phyloP scores from a whole-genome alignment of 1,284 basidiomycete genomes.

The Ustilago cynodontis region DNA sequence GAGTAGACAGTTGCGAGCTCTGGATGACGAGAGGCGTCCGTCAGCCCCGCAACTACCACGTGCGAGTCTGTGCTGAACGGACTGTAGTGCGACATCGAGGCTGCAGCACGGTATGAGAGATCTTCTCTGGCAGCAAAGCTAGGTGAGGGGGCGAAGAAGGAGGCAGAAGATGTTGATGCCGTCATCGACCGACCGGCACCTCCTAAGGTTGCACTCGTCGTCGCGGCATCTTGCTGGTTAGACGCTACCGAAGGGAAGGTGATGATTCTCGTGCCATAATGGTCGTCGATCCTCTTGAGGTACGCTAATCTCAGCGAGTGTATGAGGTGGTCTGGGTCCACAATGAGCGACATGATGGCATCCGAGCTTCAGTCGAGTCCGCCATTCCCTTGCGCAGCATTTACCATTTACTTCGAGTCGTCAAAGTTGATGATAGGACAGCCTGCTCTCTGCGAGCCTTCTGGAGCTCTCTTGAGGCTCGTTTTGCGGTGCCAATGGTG shows the following conservation, averaged over 20 bases:
- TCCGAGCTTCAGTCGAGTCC: background rate
- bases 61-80: conserved; percentile 45
- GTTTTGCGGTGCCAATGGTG: background rate
- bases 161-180: conserved; percentile 27
- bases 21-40: conserved; percentile 45
- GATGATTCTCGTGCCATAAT: conserved; percentile 57
- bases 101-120: background rate
- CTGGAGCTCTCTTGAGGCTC: too few relatives aligned
- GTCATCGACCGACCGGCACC: conserved; percentile 8
- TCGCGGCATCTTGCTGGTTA: background rate
- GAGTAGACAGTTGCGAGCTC: conserved; percentile 56
- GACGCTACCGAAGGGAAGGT: conserved; percentile 43
- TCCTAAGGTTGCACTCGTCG: background rate
- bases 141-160: conserved; percentile 28
- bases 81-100: conserved; percentile 16
- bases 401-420: background rate
- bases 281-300: conserved; percentile 61
- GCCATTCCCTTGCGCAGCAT: background rate
- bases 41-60: conserved; percentile 50
- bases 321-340: conserved; percentile 57
- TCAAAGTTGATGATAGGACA: background rate
- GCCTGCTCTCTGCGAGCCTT: background rate
- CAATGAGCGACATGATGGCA: conserved; percentile 46
- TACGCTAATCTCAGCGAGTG: conserved; percentile 62
- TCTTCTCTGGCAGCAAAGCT: conserved; percentile 14